Base-by-base conservation (phyloP, 371 early-diverging fungal species). In the Mucor lusitanicus region DNA sequence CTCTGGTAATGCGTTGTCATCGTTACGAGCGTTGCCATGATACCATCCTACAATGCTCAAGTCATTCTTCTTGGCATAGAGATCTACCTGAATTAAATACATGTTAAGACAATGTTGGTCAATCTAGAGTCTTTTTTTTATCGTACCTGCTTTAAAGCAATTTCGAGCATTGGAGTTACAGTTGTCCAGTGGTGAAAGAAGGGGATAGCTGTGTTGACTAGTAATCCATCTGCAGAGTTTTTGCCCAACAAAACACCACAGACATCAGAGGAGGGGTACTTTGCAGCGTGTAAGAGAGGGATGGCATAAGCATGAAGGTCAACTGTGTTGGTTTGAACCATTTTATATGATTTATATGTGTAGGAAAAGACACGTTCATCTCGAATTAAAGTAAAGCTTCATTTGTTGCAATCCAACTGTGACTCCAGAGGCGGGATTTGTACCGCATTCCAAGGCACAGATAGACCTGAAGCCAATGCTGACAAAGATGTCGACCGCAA, bases 181-280 rank as follows among this genome's bases (percentile, higher is more conserved):
- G 90, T 84, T 33, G 84, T 85, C 89, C 91, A 90, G 67, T 89
- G 87, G 83, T 95, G 95, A 65, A 91, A 88, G 19, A 93, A 81
- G 32, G 95, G 93, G 13, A 95, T 73, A 15, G 90, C 92, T 65
- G 90, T 90, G 3, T 71, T 70, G 15, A 90, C 73, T 25, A 77
- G 65, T 54, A 69, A 66, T 60, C 68, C 68, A 17, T 77, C 71
- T 8, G 74, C 67, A 61, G 77, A 76, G 7, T 79, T 58, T 59
- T 77, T 63, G 25, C 87, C 89, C 11, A 92, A 66, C 7, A 91
- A 71, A 17, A 91, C 80, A 44, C 95, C 95, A 67, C 86, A 86
- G 3, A 95, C 91, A 33, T 85, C 77, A 3, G 81, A 77, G 27
- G 86, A 79, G 0, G 95, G 87, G 79, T 91, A 89, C 80, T 93